A percentile compares a stretch with the other conserved stretches of the same genome.
Conservation (phyloP, 2,329 filamentous ascomycete species). For the Monosporascus sp. region DNA sequence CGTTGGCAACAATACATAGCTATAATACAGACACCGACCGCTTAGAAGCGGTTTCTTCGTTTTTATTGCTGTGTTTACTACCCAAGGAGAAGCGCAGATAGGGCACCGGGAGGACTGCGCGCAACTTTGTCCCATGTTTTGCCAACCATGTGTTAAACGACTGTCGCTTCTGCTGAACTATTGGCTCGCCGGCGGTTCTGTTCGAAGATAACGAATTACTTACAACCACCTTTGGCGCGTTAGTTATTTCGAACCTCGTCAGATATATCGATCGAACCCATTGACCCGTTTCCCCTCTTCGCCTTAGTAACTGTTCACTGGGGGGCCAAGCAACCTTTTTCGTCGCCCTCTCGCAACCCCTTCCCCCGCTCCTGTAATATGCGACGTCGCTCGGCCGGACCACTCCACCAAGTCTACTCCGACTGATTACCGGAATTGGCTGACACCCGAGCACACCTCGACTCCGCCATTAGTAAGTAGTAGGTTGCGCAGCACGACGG, state of each 20-base stretch:
- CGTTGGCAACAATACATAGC: neutral
- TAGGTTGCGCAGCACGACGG: slow-evolving; percentile 6
- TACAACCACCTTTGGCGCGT: neutral
- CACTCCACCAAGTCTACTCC: neutral
- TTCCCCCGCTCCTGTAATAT: neutral
- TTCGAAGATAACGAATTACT: neutral
- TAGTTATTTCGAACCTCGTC: neutral
- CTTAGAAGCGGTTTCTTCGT: neutral
- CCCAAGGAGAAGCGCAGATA: neutral
- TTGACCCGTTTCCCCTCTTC: neutral
- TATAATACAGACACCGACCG: neutral
- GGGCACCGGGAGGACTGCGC: slow-evolving; percentile 6
- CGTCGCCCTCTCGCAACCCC: neutral
- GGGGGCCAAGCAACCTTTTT: neutral
- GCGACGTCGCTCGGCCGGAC: neutral
- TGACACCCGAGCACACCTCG: neutral
- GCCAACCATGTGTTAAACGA: slow-evolving; percentile 14
- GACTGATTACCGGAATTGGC: neutral
- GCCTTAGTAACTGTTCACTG: neutral
- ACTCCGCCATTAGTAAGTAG: slow-evolving; percentile 1
- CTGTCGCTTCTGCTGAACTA: slow-evolving; percentile 9
- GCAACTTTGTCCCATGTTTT: slow-evolving; percentile 8
- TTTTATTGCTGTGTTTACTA: no score
- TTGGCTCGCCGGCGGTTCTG: slow-evolving; percentile 3
- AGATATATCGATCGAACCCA: neutral